Evolutionary conservation across 2,329 filamentous ascomycete species (phyloP).

Genomic region (Claviceps cyperi): DNA sequence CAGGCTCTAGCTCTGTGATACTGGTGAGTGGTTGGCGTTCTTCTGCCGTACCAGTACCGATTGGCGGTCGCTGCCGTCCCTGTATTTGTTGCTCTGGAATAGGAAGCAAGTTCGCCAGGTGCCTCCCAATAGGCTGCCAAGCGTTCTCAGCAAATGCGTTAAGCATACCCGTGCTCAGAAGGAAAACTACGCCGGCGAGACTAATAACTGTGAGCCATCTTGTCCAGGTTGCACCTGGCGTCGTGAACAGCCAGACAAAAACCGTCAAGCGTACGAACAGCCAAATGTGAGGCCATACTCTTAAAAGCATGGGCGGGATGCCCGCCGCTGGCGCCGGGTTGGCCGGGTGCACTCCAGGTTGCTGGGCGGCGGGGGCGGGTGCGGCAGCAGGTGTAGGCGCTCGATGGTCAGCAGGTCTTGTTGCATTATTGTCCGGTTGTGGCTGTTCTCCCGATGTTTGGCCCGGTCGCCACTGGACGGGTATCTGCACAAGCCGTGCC

Average conservation of each 20-base stretch:
- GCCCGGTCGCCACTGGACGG: slow-evolving; percentile 6
- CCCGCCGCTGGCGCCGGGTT: slow-evolving; percentile 22
- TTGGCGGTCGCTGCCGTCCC: slow-evolving; percentile 9
- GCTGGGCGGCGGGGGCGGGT: not conserved
- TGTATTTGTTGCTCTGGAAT: slow-evolving; percentile 22
- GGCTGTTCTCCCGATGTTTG: slow-evolving; percentile 12
- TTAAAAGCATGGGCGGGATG: slow-evolving; percentile 18
- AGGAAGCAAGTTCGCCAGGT: slow-evolving; percentile 45
- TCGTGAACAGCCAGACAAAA: slow-evolving; percentile 53
- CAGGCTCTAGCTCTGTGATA: slow-evolving; percentile 28
- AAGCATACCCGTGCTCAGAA: slow-evolving; percentile 45
- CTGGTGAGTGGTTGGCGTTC: slow-evolving; percentile 13
- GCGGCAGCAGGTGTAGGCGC: not conserved
- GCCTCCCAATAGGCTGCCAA: slow-evolving; percentile 41
- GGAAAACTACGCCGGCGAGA: slow-evolving; percentile 39
- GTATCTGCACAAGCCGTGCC: not conserved
- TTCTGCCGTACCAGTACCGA: slow-evolving; percentile 11
- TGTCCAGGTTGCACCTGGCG: slow-evolving; percentile 41
- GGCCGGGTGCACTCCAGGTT: slow-evolving; percentile 18
- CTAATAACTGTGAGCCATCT: slow-evolving; percentile 41
- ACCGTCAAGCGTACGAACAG: slow-evolving; percentile 40
- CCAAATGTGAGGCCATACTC: slow-evolving; percentile 48
- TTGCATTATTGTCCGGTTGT: not conserved
- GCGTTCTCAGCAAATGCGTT: slow-evolving; percentile 39
- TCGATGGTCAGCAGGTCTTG: not conserved